Evolutionary conservation across 2,329 filamentous ascomycete species (phyloP).

Genomic region (Immersiporthe knoxdaviesiana): DNA sequence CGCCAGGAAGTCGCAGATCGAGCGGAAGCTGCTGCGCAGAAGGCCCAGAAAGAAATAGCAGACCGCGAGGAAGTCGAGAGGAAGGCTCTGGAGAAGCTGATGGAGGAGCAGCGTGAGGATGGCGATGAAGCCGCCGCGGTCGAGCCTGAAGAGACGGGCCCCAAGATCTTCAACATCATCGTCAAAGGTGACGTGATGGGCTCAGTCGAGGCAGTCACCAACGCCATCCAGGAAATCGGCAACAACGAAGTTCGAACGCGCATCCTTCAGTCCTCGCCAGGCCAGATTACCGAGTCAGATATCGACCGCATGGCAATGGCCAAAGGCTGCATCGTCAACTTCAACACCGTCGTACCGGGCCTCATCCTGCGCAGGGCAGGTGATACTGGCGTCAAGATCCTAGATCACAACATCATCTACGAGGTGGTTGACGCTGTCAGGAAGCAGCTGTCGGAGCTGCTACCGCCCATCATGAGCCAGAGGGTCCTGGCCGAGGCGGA

Average conservation of each 20-base stretch:
- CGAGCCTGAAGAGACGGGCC: slow-evolving; percentile 38
- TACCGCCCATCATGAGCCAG: slow-evolving; percentile 68
- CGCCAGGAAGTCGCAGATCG: slow-evolving; percentile 73
- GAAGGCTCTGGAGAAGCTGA: slow-evolving; percentile 43
- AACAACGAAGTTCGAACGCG: slow-evolving; percentile 81
- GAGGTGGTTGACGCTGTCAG: slow-evolving; percentile 75
- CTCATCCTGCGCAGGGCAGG: slow-evolving; percentile 73
- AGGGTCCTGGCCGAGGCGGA: slow-evolving; percentile 88
- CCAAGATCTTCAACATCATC: slow-evolving; percentile 73
- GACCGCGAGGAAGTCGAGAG: slow-evolving; percentile 59
- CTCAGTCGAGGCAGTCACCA: slow-evolving; percentile 86
- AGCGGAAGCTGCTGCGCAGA: slow-evolving; percentile 76
- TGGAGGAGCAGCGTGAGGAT: slow-evolving; percentile 39
- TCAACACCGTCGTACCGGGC: slow-evolving; percentile 74
- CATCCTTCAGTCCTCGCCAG: slow-evolving; percentile 77
- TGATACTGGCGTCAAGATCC: slow-evolving; percentile 70
- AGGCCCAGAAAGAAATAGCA: slow-evolving; percentile 71
- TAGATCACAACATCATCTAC: slow-evolving; percentile 89
- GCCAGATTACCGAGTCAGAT: slow-evolving; percentile 81
- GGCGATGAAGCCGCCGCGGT: slow-evolving; percentile 44
- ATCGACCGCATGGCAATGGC: slow-evolving; percentile 84
- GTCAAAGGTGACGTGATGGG: slow-evolving; percentile 93
- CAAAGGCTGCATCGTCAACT: slow-evolving; percentile 77
- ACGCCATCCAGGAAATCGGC: slow-evolving; percentile 76
- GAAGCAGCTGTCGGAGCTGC: slow-evolving; percentile 66